These are phyloP conservation scores for Hansfordia pulvinata DNA, from an alignment of 2,329 filamentous ascomycete species.

Conservation along the genomic window DNA sequence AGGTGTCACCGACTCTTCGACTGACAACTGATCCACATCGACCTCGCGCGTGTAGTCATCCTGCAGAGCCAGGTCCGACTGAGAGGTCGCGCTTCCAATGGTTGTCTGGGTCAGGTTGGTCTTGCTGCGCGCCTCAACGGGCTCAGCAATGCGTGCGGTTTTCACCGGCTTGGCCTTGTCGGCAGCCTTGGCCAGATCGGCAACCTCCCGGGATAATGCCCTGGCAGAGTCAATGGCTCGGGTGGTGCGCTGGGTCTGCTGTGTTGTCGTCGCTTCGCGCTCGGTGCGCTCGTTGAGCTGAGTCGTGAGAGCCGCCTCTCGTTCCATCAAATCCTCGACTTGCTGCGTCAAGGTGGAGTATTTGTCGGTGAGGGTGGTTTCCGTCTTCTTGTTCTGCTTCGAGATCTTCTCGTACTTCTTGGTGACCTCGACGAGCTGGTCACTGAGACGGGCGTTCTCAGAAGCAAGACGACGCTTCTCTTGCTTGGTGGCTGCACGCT, in stretches of 20 bases:
- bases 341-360: constrained; percentile 9
- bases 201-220: constrained; percentile 10
- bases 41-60: constrained; percentile 23
- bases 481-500: constrained; percentile 7
- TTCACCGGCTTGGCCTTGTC: constrained; percentile 16
- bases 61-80: constrained; percentile 18
- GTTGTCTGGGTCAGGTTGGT: constrained; percentile 17
- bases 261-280: constrained; percentile 8
- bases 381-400: constrained; percentile 14
- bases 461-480: constrained; percentile 9
- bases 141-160: constrained; percentile 18
- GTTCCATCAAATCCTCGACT: constrained; percentile 8
- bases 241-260: constrained; percentile 5
- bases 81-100: constrained; percentile 18
- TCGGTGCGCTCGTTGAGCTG: constrained; percentile 8
- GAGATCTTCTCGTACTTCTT: constrained; percentile 15
- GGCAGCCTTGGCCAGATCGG: constrained; percentile 11
- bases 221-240: constrained; percentile 10
- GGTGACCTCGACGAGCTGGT: constrained; percentile 25
- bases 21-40: constrained; percentile 19
- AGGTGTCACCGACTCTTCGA: constrained; percentile 9
- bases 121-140: constrained; percentile 10
- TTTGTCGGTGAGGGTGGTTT: constrained; percentile 6
- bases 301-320: constrained; percentile 8
- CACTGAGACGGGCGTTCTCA: constrained; percentile 18